Base-by-base conservation (phyloP, 116 monocot species). In the Iris pallida region DNA sequence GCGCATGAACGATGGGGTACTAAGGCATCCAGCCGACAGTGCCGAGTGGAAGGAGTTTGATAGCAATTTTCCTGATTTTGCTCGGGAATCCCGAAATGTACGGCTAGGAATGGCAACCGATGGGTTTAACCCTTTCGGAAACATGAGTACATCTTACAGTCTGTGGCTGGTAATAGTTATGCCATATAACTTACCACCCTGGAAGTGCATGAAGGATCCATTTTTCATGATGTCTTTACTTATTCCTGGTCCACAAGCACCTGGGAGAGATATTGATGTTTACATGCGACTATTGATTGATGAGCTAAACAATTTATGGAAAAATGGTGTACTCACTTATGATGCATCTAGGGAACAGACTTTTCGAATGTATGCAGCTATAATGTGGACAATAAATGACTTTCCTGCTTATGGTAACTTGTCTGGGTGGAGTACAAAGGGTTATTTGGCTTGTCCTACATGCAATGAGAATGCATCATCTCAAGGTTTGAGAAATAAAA, bases 321-420 rank as follows among this genome's bases (percentile, higher is more conserved):
- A 49, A 12, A 49, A 49, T 49, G 12, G 49, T 7, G 49, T 49
- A 9, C 10, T 49, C 7, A 49, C 49, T 49, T 49, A 49, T 49
- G 49, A 49, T 49, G 30, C 30, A 30, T 30, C 30, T 3, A 30
- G 30, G 30, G 30, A 30, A 30, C 30, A 3, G 30, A 30, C 30
- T 30, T 30, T 30, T 3, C 3, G 30, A 30, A 30, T 30, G 30
- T 3, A 30, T 30, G 30, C 20, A 73, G 57, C 5, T 30, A 30
- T 30, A 30, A 30, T 30, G 30, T 30, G 30, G 30, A 30, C 30
- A 30, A 30, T 30, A 30, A 64, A 66, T 57, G 73, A 73, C 42
- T 46, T 74, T 48, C 16, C 65, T 1, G 19, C 64, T 0, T 65
- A 57, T 58, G 45, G 43, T 42, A 55, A 63, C 52, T 30, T 30